Percentiles rank a stretch among this genome's conserved stretches.
Evolutionary conservation across 371 early-diverging fungal genomes (phyloP).

Genomic region (Capillidium rhysosporum): DNA sequence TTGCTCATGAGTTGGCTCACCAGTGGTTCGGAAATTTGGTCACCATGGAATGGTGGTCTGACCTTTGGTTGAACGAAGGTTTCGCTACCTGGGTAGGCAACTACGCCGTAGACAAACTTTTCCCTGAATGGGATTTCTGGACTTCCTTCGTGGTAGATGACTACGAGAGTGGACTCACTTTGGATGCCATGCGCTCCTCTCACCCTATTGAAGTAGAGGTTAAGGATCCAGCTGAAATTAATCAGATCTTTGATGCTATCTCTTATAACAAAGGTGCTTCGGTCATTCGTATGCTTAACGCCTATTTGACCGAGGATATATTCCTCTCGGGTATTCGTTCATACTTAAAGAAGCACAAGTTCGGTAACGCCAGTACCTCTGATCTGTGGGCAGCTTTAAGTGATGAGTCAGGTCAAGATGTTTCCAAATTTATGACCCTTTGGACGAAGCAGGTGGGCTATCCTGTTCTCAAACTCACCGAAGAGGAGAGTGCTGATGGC

Average conservation of each 20-base stretch:
- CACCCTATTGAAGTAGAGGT: slow-evolving; percentile 85
- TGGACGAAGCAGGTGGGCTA: slow-evolving; percentile 78
- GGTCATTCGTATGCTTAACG: slow-evolving; percentile 76
- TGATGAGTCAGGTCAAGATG: slow-evolving; percentile 39
- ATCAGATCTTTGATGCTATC: slow-evolving; percentile 63
- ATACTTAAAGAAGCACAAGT: slow-evolving; percentile 61
- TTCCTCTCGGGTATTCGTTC: slow-evolving; percentile 50
- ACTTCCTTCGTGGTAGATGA: slow-evolving; percentile 47
- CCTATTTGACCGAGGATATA: slow-evolving; percentile 48
- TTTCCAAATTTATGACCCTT: slow-evolving; percentile 49
- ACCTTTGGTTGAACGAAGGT: slow-evolving; percentile 93
- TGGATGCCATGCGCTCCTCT: slow-evolving; percentile 64
- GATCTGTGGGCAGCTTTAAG: slow-evolving; percentile 71
- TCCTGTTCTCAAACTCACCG: slow-evolving; percentile 51
- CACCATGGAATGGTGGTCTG: slow-evolving; percentile 66
- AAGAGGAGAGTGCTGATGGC: slow-evolving; percentile 8
- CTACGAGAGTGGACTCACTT: slow-evolving; percentile 38
- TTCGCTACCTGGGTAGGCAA: slow-evolving; percentile 87
- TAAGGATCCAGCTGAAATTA: slow-evolving; percentile 44
- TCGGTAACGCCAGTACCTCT: slow-evolving; percentile 58
- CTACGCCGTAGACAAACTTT: slow-evolving; percentile 52
- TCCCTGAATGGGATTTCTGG: slow-evolving; percentile 60
- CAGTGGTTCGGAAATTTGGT: slow-evolving; percentile 97
- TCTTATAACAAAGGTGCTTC: slow-evolving; percentile 81
- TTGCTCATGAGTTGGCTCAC: slow-evolving; percentile 87